Conservation (phyloP, 169 alveolate species). For the Cryptosporidium canis region DNA sequence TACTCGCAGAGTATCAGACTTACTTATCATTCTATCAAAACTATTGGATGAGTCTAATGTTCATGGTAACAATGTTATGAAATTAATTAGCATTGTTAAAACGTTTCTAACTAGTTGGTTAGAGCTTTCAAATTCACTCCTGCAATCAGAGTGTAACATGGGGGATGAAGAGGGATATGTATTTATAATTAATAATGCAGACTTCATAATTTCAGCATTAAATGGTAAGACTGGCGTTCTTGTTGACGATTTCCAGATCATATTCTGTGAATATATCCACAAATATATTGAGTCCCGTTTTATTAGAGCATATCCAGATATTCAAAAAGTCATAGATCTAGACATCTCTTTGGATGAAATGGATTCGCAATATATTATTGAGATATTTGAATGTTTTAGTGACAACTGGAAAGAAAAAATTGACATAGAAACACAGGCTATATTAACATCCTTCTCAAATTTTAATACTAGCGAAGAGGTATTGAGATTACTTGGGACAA, state of each 20-base stretch:
- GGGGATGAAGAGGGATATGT: slow-evolving; percentile 21
- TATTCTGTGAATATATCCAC: slow-evolving; percentile 42
- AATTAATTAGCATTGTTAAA: slow-evolving; percentile 2
- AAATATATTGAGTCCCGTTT: slow-evolving; percentile 51
- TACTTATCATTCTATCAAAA: background rate
- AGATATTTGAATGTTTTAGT: background rate
- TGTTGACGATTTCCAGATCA: slow-evolving; percentile 11
- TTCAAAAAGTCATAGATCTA: background rate
- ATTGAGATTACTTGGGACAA: slow-evolving; percentile 37
- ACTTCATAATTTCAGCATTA: slow-evolving; percentile 15
- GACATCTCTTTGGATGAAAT: background rate
- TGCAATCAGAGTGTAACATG: background rate
- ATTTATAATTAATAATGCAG: slow-evolving; percentile 45
- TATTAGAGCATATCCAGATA: background rate
- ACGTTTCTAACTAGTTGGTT: slow-evolving; percentile 33
- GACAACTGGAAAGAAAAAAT: slow-evolving; percentile 30
- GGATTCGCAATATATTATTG: background rate
- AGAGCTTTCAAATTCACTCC: background rate
- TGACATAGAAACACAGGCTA: slow-evolving; percentile 25
- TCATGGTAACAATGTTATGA: background rate
- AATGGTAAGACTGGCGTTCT: background rate
- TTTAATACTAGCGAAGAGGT: slow-evolving; percentile 56
- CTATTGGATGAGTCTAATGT: background rate
- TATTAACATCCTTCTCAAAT: slow-evolving; percentile 23
- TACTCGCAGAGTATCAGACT: slow-evolving; percentile 56